Evolutionary conservation across 805 yeast genomes (phyloP).

Genomic region (Pichia scutulata): DNA sequence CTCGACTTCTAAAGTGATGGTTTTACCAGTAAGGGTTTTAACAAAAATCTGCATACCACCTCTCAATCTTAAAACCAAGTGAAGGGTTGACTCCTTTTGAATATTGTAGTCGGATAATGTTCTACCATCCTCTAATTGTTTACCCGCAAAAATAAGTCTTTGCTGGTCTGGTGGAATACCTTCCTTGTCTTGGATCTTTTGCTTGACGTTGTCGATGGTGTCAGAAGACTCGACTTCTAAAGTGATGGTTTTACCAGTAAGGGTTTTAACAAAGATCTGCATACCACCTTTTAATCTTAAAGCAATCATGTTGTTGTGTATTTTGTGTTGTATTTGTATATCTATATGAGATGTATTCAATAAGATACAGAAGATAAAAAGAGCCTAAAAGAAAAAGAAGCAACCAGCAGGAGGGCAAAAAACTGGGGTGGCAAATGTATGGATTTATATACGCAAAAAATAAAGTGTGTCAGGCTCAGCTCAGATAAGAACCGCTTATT

Average conservation of each 20-base stretch:
- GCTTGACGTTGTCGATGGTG: constrained; percentile 87
- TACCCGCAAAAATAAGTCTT: not conserved
- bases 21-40: constrained; percentile 55
- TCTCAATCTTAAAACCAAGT: constrained; percentile 62
- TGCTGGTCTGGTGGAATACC: not conserved
- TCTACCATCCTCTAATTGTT: not conserved
- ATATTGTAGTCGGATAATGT: not conserved
- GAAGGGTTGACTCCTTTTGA: not conserved
- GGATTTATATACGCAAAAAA: not conserved
- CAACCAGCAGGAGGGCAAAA: not conserved
- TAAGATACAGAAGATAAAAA: not conserved
- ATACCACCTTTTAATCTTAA: constrained; percentile 64
- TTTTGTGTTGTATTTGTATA: not conserved
- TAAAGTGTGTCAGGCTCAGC: not conserved
- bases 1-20: constrained; percentile 89
- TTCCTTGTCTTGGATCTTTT: not conserved
- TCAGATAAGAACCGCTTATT: not conserved
- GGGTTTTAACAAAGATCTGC: constrained; percentile 51
- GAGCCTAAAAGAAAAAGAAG: not conserved
- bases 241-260: constrained; percentile 64
- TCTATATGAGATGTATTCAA: not conserved
- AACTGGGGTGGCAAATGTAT: not conserved
- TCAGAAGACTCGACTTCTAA: constrained; percentile 96
- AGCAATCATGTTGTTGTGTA: not conserved
- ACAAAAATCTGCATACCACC: constrained; percentile 66